Conservation (phyloP, 2,329 filamentous ascomycete species). For the Curvularia eragrostidis region DNA sequence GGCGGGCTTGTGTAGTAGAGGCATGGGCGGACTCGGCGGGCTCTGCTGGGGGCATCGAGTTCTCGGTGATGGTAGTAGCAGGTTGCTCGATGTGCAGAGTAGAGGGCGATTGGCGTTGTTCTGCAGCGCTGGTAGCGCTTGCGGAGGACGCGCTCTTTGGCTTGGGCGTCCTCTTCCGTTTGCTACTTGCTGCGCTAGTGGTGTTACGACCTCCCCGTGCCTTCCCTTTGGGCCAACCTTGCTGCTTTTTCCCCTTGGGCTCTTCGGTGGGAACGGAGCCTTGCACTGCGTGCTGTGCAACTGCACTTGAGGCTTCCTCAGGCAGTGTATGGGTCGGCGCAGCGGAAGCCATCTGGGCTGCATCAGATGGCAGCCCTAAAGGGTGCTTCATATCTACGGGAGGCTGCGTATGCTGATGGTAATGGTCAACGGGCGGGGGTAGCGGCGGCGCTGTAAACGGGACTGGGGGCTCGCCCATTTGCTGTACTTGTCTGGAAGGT, state of each 20-base stretch:
- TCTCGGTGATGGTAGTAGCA: conserved; percentile 16
- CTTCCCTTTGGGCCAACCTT: conserved; percentile 57
- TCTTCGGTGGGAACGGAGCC: conserved; percentile 28
- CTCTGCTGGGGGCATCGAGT: conserved; percentile 11
- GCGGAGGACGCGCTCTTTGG: conserved; percentile 35
- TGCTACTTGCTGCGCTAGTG: conserved; percentile 39
- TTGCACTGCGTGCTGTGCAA: conserved; percentile 22
- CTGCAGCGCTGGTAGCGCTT: conserved; percentile 23
- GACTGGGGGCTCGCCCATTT: conserved; percentile 17
- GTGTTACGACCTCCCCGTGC: conserved; percentile 50
- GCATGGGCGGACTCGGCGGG: conserved; percentile 16
- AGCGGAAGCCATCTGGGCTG: conserved; percentile 22
- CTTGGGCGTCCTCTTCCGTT: conserved; percentile 51
- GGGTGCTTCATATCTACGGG: conserved; percentile 26
- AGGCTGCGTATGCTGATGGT: conserved; percentile 20
- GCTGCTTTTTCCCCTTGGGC: conserved; percentile 46
- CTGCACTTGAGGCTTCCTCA: conserved; percentile 37
- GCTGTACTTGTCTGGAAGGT: conserved; percentile 15
- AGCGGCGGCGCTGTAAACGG: conserved; percentile 17
- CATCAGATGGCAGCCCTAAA: conserved; percentile 13
- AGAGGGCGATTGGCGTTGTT: conserved; percentile 46
- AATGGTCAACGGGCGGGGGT: conserved; percentile 13
- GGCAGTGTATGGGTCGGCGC: conserved; percentile 52
- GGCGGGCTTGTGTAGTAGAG: conserved; percentile 26
- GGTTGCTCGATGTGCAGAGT: conserved; percentile 39